phyloP scores from a whole-genome alignment of 2,329 filamentous ascomycete species.

The Niveomyces coronatus region DNA sequence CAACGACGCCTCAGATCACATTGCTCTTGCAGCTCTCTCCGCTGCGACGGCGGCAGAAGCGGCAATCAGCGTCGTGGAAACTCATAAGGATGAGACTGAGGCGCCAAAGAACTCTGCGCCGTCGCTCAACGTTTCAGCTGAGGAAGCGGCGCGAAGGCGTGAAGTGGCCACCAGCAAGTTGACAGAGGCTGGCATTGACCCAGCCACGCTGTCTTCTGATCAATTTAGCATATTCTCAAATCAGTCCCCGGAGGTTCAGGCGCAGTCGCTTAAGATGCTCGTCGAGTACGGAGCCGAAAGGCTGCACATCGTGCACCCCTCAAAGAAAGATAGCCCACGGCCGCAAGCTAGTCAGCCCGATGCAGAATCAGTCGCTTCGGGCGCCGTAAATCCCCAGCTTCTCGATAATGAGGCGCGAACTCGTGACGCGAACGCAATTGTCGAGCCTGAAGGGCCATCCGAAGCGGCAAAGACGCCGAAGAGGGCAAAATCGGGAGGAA shows the following conservation, averaged over 20 bases:
- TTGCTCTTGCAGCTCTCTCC: conserved; percentile 7
- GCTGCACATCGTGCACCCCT: conserved; percentile 46
- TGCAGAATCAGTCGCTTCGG: conserved; percentile 1
- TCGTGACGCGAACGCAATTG: neutral
- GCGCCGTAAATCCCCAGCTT: neutral
- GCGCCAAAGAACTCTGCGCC: neutral
- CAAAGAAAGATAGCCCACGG: conserved; percentile 20
- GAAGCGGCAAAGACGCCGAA: neutral
- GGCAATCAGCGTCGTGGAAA: neutral
- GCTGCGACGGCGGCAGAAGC: neutral
- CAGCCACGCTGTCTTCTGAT: conserved; percentile 39
- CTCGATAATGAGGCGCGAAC: neutral
- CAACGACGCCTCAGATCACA: conserved; percentile 4
- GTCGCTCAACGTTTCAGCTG: conserved; percentile 28
- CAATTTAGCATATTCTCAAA: conserved; percentile 52
- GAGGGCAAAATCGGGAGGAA: conserved; percentile 15
- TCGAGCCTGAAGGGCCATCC: neutral
- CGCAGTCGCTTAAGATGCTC: conserved; percentile 45
- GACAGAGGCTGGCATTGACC: conserved; percentile 36
- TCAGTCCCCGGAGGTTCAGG: conserved; percentile 45
- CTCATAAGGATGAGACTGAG: neutral
- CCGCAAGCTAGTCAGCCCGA: neutral
- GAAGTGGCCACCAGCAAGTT: conserved; percentile 40
- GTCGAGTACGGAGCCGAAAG: conserved; percentile 46
- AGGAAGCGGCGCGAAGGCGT: conserved; percentile 39